These are phyloP conservation scores for Globisporangium yorkense DNA, from an alignment of 352 stramenopile species.

Conservation along the genomic window DNA sequence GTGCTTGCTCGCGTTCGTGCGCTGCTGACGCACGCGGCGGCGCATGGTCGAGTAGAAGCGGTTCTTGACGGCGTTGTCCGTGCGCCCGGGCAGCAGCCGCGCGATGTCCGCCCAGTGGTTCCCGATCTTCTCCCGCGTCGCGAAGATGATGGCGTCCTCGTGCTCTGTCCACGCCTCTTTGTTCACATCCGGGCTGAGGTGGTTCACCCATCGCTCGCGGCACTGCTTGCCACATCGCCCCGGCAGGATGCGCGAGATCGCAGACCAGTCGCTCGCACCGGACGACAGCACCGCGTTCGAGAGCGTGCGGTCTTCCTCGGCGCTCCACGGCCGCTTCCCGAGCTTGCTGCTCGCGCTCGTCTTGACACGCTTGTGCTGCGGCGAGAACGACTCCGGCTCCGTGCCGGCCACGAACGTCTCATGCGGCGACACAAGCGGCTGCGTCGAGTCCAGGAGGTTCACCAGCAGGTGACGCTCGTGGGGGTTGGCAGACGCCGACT, in stretches of 20 bases:
- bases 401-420: slow-evolving; percentile 10
- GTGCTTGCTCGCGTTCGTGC: slow-evolving; percentile 8
- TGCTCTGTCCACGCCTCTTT: slow-evolving; percentile 92
- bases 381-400: slow-evolving; percentile 38
- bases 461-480: slow-evolving; percentile 25
- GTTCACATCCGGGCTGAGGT: slow-evolving; percentile 92
- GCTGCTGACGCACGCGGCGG: slow-evolving; percentile 52
- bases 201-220: slow-evolving; percentile 96
- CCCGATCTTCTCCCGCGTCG: slow-evolving; percentile 73
- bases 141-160: slow-evolving; percentile 89
- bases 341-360: slow-evolving; percentile 25
- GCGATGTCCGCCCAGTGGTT: slow-evolving; percentile 98
- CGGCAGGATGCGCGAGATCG: slow-evolving; percentile 90
- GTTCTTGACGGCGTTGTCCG: slow-evolving; percentile 98
- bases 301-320: slow-evolving; percentile 55
- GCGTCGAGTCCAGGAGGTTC: slow-evolving; percentile 20
- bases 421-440: slow-evolving; percentile 24
- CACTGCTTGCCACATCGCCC: slow-evolving; percentile 96
- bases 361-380: slow-evolving; percentile 58
- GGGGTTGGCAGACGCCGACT: background rate
- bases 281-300: slow-evolving; percentile 44
- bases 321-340: slow-evolving; percentile 61
- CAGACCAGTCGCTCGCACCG: slow-evolving; percentile 85
- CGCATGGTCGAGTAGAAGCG: slow-evolving; percentile 86
- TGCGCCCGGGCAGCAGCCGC: slow-evolving; percentile 91